Percentiles rank a stretch among this genome's conserved stretches.
Evolutionary conservation across 2,329 filamentous ascomycete genomes (phyloP).

Genomic region (Triangularia setosa): DNA sequence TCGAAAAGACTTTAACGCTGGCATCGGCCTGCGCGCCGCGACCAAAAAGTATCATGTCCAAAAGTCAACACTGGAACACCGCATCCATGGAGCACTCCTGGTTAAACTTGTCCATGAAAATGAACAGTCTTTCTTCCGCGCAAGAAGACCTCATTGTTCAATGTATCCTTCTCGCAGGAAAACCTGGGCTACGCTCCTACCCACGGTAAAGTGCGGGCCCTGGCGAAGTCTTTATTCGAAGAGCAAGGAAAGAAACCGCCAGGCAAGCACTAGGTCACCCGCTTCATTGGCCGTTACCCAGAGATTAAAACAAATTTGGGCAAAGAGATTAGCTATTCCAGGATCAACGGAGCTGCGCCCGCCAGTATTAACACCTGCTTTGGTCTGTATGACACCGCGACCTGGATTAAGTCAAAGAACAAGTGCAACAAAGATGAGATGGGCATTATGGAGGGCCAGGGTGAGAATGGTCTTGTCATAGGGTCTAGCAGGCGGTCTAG

Average conservation of each 20-base stretch:
- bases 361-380: too few relatives aligned
- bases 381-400: too few relatives aligned
- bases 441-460: too few relatives aligned
- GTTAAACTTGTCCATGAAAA: too few relatives aligned
- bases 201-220: neutral
- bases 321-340: neutral
- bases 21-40: neutral
- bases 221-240: neutral
- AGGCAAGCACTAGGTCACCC: neutral
- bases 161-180: neutral
- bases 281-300: constrained; percentile 1
- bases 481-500: too few relatives aligned
- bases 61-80: neutral
- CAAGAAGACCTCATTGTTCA: neutral
- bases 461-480: too few relatives aligned
- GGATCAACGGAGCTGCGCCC: too few relatives aligned
- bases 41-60: neutral
- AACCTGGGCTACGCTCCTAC: neutral
- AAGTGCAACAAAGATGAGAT: too few relatives aligned
- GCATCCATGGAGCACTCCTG: too few relatives aligned
- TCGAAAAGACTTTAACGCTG: neutral
- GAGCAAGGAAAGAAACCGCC: neutral
- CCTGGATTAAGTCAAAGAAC: too few relatives aligned
- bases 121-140: too few relatives aligned
- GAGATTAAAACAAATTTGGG: constrained; percentile 2